These are phyloP conservation scores for Trichophyton equinum DNA, from an alignment of 2,329 filamentous ascomycete species.

Conservation along the genomic window DNA sequence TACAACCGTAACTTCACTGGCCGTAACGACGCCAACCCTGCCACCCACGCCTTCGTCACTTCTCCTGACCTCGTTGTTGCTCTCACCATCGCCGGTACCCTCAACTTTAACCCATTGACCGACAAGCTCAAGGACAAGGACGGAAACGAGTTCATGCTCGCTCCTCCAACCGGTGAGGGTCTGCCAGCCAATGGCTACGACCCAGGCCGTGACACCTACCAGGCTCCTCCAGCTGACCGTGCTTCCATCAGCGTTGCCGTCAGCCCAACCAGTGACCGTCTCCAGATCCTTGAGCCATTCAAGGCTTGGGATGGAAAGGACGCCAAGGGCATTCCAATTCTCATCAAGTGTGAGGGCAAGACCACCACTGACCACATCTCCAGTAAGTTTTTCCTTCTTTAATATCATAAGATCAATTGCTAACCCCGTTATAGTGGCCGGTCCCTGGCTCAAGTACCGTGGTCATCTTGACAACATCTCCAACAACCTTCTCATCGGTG, in stretches of 20 bases:
- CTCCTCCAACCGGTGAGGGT: slow-evolving; percentile 65
- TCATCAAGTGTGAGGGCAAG: slow-evolving; percentile 95
- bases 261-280: slow-evolving; percentile 79
- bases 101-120: slow-evolving; percentile 90
- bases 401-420: not conserved
- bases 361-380: slow-evolving; percentile 96
- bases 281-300: slow-evolving; percentile 84
- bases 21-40: slow-evolving; percentile 90
- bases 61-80: slow-evolving; percentile 84
- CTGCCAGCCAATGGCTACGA: slow-evolving; percentile 77
- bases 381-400: slow-evolving; percentile 29
- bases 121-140: slow-evolving; percentile 89
- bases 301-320: slow-evolving; percentile 85
- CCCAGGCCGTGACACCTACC: slow-evolving; percentile 85
- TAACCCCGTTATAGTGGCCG: slow-evolving; percentile 48
- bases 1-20: slow-evolving; percentile 99
- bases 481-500: slow-evolving; percentile 99
- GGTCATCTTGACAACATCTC: slow-evolving; percentile 98
- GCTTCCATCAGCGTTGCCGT: slow-evolving; percentile 63
- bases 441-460: slow-evolving; percentile 97
- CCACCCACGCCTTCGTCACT: slow-evolving; percentile 85
- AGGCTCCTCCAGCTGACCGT: slow-evolving; percentile 78
- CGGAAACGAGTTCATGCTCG: slow-evolving; percentile 88
- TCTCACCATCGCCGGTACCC: slow-evolving; percentile 66
- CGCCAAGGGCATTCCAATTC: slow-evolving; percentile 66